Conservation (phyloP, 2,329 filamentous ascomycete genomes). For the Colletotrichum coccodes region DNA sequence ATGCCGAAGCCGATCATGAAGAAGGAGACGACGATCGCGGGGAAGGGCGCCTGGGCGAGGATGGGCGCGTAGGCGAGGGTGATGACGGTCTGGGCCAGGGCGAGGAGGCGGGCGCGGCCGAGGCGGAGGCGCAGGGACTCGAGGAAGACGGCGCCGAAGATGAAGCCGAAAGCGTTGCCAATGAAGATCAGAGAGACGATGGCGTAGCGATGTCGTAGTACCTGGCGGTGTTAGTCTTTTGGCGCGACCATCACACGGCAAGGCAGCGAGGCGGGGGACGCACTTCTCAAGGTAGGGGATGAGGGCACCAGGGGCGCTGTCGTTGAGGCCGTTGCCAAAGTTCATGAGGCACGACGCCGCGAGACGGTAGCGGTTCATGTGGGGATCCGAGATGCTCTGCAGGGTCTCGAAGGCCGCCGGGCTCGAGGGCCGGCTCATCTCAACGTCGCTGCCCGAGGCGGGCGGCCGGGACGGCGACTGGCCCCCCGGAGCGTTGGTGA, state of each 20-base stretch:
- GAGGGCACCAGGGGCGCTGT: constrained; percentile 79
- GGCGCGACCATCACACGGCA: too few species aligned
- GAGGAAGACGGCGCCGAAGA: constrained; percentile 76
- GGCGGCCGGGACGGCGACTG: constrained; percentile 14
- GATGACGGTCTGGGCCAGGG: constrained; percentile 66
- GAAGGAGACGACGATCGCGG: constrained; percentile 73
- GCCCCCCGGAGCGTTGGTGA: background rate
- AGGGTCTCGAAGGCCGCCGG: constrained; percentile 57
- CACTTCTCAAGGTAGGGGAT: constrained; percentile 82
- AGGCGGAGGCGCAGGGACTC: constrained; percentile 70
- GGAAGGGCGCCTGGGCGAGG: constrained; percentile 75
- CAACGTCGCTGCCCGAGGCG: constrained; percentile 47
- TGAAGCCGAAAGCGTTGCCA: constrained; percentile 80
- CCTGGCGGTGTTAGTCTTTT: constrained; percentile 42
- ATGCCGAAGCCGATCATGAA: constrained; percentile 72
- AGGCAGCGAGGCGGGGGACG: too few species aligned
- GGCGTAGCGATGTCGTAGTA: constrained; percentile 80
- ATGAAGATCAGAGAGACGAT: constrained; percentile 86
- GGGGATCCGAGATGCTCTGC: constrained; percentile 67
- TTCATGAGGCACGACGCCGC: constrained; percentile 72
- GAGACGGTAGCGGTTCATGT: constrained; percentile 78
- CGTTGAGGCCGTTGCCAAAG: constrained; percentile 77
- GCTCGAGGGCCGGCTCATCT: constrained; percentile 63
- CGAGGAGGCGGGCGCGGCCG: constrained; percentile 73
- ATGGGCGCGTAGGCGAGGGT: constrained; percentile 72